Percentiles rank a stretch among this genome's conserved stretches.
Evolutionary conservation across 768 basidiomycete species (phyloP).

Genomic region (Podaxis rugospora): DNA sequence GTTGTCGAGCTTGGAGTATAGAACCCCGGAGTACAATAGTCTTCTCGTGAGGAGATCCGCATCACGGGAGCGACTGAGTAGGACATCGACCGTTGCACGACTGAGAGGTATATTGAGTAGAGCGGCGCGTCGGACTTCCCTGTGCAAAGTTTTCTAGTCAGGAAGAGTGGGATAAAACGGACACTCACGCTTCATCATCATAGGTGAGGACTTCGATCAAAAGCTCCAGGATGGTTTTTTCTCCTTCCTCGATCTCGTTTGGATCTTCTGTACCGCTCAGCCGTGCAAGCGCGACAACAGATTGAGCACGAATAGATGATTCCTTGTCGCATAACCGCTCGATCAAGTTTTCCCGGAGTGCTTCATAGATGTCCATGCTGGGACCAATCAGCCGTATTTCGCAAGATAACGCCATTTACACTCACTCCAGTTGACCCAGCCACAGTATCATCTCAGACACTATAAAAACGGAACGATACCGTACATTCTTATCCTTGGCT

Average conservation of each 20-base stretch:
- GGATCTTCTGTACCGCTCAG: slow-evolving; percentile 70
- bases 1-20: slow-evolving; percentile 53
- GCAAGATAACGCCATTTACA: slow-evolving; percentile 12
- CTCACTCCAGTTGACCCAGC: slow-evolving; percentile 87
- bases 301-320: slow-evolving; percentile 74
- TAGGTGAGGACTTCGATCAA: slow-evolving; percentile 64
- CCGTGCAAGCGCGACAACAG: slow-evolving; percentile 75
- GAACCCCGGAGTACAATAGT: slow-evolving; percentile 66
- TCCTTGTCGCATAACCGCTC: slow-evolving; percentile 89
- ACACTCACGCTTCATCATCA: slow-evolving; percentile 64
- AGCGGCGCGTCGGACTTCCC: slow-evolving; percentile 91
- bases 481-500: slow-evolving; percentile 88
- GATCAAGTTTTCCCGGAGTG: slow-evolving; percentile 63
- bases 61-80: slow-evolving; percentile 83
- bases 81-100: slow-evolving; percentile 52
- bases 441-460: slow-evolving; percentile 84
- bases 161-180: background rate
- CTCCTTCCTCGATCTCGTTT: slow-evolving; percentile 43
- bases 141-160: slow-evolving; percentile 16
- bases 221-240: slow-evolving; percentile 55
- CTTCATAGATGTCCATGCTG: slow-evolving; percentile 80
- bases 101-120: slow-evolving; percentile 72
- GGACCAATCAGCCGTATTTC: background rate
- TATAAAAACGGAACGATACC: slow-evolving; percentile 76
- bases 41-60: slow-evolving; percentile 77